Conservation (phyloP, 495 filamentous ascomycete species). For the Oidiodendron maius region DNA sequence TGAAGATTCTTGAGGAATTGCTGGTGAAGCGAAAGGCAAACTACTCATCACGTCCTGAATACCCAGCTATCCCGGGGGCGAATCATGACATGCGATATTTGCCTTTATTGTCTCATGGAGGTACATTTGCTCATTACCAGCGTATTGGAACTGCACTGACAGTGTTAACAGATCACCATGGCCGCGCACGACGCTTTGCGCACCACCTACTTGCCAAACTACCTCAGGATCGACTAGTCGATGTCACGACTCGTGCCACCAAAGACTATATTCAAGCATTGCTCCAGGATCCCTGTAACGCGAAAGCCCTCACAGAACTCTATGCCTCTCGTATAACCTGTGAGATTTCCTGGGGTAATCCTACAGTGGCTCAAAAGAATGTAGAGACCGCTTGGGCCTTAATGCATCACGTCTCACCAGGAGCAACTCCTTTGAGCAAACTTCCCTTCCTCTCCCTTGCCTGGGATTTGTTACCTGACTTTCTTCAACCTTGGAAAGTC, state of each 20-base stretch:
- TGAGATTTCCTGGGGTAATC: no score
- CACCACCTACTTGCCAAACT: no score
- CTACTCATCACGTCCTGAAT: constrained; percentile 36
- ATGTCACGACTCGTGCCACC: no score
- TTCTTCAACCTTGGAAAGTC: constrained; percentile 3
- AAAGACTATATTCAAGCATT: no score
- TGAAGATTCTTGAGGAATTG: constrained; percentile 50
- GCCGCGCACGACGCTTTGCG: no score
- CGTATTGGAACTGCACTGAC: no score
- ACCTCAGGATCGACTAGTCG: no score
- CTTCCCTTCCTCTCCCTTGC: not conserved
- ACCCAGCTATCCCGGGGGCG: constrained; percentile 7
- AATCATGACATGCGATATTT: constrained; percentile 1
- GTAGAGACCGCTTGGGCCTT: not conserved
- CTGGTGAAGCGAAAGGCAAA: constrained; percentile 51
- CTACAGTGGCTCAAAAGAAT: no score
- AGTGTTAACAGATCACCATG: no score
- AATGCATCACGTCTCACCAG: constrained; percentile 1
- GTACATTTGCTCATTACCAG: constrained; percentile 1
- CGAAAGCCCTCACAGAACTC: no score
- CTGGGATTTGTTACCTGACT: not conserved
- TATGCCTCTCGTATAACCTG: no score
- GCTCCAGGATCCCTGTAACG: no score
- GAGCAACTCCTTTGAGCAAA: constrained; percentile 7
- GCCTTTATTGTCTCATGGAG: constrained; percentile 4